A percentile compares a stretch with the other conserved stretches of the same genome.
These are phyloP conservation scores for Beauveria scarabaeidicola DNA, from an alignment of 2,329 filamentous ascomycete genomes.

Conservation along the genomic window DNA sequence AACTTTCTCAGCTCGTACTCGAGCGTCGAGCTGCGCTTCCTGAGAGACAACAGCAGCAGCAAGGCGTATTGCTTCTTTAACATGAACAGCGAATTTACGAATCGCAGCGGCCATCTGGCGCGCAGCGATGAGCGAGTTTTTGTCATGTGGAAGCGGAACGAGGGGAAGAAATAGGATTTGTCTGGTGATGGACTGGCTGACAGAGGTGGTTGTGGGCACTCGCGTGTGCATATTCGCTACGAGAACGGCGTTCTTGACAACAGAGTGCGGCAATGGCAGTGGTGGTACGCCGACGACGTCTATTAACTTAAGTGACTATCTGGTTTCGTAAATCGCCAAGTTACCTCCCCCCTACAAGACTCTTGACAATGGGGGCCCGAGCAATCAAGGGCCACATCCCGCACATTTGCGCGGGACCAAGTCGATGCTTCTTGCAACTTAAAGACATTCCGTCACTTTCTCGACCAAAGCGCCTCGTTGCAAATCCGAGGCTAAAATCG, in stretches of 20 bases:
- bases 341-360: too few relatives aligned
- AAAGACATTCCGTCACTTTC: too few relatives aligned
- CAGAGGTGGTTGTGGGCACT: not conserved
- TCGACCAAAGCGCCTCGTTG: too few relatives aligned
- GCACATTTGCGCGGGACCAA: too few relatives aligned
- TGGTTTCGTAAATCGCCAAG: too few relatives aligned
- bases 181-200: too few relatives aligned
- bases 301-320: not conserved
- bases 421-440: not conserved
- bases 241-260: not conserved
- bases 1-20: not conserved
- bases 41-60: not conserved
- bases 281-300: not conserved
- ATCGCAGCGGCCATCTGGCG: not conserved
- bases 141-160: too few relatives aligned
- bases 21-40: not conserved
- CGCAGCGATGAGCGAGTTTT: not conserved
- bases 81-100: not conserved
- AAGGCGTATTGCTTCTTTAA: not conserved
- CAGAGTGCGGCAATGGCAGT: not conserved
- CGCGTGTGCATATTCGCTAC: not conserved
- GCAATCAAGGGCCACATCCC: not conserved
- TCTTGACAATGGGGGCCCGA: too few relatives aligned
- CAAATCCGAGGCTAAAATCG: not conserved
- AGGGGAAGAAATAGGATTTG: too few relatives aligned